A percentile compares a stretch with the other conserved stretches of the same genome.
Evolutionary conservation across 1,284 basidiomycete species (phyloP).

Genomic region (Leccinum ponderosum): DNA sequence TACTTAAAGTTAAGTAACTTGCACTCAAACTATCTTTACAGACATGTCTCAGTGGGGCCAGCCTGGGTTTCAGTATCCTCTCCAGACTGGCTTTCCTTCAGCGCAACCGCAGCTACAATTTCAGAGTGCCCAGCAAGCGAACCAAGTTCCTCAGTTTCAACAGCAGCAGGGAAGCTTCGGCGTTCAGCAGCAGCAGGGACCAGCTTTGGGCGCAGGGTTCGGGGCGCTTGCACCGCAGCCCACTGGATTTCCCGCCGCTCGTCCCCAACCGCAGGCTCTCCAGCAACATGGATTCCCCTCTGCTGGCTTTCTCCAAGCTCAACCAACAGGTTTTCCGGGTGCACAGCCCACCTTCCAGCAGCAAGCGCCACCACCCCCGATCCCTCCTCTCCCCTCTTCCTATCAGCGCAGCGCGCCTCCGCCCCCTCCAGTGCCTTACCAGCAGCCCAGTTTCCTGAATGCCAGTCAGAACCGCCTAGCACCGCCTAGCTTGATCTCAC

Average conservation of each 20-base stretch:
- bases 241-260: no score
- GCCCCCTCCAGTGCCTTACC: constrained; percentile 41
- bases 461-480: constrained; percentile 33
- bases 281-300: no score
- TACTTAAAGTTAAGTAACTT: neutral
- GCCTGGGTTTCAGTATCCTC: constrained; percentile 58
- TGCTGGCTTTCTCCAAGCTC: no score
- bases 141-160: constrained; percentile 33
- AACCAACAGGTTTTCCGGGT: no score
- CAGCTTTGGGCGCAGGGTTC: no score
- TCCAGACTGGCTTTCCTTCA: constrained; percentile 57
- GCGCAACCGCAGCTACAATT: constrained; percentile 46
- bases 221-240: no score
- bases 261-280: no score
- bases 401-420: constrained; percentile 52
- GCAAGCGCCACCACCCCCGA: constrained; percentile 46
- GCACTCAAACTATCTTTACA: neutral
- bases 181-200: no score
- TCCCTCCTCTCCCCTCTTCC: constrained; percentile 53
- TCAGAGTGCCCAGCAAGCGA: constrained; percentile 40
- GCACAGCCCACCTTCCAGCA: constrained; percentile 43
- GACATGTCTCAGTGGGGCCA: constrained; percentile 26
- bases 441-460: constrained; percentile 52
- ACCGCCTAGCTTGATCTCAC: constrained; percentile 48
- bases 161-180: no score